Evolutionary conservation across 208 protist species (phyloP).

Genomic region (Leishmania aethiopica): DNA sequence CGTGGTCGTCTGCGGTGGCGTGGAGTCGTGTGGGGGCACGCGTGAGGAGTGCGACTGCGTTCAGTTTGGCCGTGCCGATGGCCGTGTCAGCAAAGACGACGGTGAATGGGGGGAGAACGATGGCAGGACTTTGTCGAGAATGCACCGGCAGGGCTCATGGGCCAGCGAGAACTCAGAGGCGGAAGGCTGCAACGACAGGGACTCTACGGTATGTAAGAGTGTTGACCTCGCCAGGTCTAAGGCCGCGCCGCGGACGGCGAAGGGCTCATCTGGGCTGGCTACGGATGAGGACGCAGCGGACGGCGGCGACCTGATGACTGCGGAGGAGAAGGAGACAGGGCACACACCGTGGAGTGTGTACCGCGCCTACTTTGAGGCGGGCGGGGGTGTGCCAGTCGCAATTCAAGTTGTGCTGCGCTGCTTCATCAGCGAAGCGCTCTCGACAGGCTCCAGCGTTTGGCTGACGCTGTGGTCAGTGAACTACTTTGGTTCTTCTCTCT

Average conservation of each 20-base stretch:
- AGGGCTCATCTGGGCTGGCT: not conserved
- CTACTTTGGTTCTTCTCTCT: constrained; percentile 28
- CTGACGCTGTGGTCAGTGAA: constrained; percentile 65
- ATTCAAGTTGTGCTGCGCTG: constrained; percentile 32
- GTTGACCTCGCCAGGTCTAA: not conserved
- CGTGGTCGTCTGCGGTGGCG: not conserved
- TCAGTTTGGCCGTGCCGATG: not conserved
- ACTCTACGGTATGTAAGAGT: not conserved
- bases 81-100: not conserved
- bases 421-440: constrained; percentile 30
- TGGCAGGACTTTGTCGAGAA: not conserved
- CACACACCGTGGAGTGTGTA: constrained; percentile 56
- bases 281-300: constrained; percentile 6
- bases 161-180: not conserved
- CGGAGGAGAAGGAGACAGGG: constrained; percentile 72
- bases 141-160: not conserved
- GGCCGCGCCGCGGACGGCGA: not conserved
- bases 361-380: constrained; percentile 39
- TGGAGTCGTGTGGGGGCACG: not conserved
- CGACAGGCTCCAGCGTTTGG: constrained; percentile 38
- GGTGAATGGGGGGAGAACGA: not conserved
- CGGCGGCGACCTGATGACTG: constrained; percentile 38
- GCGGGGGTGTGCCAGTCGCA: constrained; percentile 35
- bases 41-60: not conserved
- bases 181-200: not conserved